Base-by-base conservation (phyloP, 306 rosid species). In the Fragaria nilgerrensis region DNA sequence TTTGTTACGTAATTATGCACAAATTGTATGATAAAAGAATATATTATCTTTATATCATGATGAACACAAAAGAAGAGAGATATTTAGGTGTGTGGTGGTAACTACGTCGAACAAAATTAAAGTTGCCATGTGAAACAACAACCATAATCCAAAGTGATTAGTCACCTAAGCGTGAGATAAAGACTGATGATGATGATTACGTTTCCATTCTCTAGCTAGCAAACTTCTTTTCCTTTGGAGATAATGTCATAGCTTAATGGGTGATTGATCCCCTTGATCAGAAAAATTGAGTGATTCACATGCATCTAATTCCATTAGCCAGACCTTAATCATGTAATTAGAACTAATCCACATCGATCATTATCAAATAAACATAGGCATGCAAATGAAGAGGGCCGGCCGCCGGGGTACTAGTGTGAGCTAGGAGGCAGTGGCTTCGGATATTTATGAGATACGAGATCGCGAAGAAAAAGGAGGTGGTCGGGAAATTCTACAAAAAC, bases 361-460 rank as follows among this genome's bases (percentile, higher is more conserved):
- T 55, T n/a, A 55, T 19, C 59, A 53, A 53, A 9, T 3, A 48
- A 48, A 13, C 52, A 48, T 15, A 49, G 7, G 55, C n/a, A 15
- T 2, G 32, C 32, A 29, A 29, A 29, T 29, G 32, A 29, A 29
- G 32, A 29, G 32, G 32, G 32, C 32, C n/a, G n/a, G n/a, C n/a
- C n/a, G 41, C 41, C 9, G 11, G 47, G 13, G 47, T 9, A 32
- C 36, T 2, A 44, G 14, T 44, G 13, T 44, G 36, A 32, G 36
- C 5, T 3, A 32, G 36, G 11, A 44, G 14, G 47, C 47, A 9
- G 47, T 44, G 47, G 13, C 47, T 44, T 39, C 64, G 78, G 71
- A 70, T 79, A 61, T 65, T 68, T 74, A 27, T 44, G 58, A 67
- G 75, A 74, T 43, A 17, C 32, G 80, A 83, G 50, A 82, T 63